These are phyloP conservation scores for Jaenimonas drosophilae DNA, from an alignment of 208 protist species.

Conservation along the genomic window DNA sequence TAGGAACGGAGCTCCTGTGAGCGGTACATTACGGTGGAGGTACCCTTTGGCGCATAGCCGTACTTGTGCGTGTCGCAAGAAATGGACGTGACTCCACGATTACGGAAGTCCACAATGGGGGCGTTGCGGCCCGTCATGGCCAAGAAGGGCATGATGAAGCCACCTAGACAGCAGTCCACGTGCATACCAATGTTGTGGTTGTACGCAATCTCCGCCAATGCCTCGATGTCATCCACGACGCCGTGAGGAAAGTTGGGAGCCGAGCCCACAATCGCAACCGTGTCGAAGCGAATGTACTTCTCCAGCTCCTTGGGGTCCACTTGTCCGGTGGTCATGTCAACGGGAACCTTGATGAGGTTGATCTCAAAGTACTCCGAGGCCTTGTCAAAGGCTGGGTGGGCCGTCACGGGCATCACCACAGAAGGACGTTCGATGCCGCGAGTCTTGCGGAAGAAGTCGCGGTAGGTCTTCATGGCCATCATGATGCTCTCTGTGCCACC, in stretches of 20 bases:
- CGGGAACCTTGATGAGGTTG: constrained; percentile 87
- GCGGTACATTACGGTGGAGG: constrained; percentile 93
- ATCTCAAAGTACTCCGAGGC: constrained; percentile 95
- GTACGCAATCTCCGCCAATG: constrained; percentile 84
- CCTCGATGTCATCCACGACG: constrained; percentile 85
- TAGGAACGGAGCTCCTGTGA: constrained; percentile 78
- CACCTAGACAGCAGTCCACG: constrained; percentile 98
- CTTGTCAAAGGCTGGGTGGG: constrained; percentile 98
- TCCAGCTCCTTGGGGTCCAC: constrained; percentile 76
- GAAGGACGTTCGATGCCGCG: constrained; percentile 87
- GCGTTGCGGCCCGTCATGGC: constrained; percentile 79
- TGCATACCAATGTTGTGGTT: constrained; percentile 92
- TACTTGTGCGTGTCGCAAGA: constrained; percentile 99
- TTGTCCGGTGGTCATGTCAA: constrained; percentile 62
- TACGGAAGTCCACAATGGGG: constrained; percentile 93
- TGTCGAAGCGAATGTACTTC: constrained; percentile 92
- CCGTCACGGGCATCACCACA: constrained; percentile 88
- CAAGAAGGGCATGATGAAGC: constrained; percentile 97
- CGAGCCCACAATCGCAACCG: constrained; percentile 92
- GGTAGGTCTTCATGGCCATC: constrained; percentile 96
- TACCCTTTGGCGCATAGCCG: constrained; percentile 97
- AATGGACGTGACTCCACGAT: constrained; percentile 96
- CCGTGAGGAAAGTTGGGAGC: constrained; percentile 95
- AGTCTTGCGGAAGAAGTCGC: constrained; percentile 78
- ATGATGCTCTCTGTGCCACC: constrained; percentile 97